Conservation (phyloP, 2,329 filamentous ascomycete species). For the Tolypocladium tundrense region DNA sequence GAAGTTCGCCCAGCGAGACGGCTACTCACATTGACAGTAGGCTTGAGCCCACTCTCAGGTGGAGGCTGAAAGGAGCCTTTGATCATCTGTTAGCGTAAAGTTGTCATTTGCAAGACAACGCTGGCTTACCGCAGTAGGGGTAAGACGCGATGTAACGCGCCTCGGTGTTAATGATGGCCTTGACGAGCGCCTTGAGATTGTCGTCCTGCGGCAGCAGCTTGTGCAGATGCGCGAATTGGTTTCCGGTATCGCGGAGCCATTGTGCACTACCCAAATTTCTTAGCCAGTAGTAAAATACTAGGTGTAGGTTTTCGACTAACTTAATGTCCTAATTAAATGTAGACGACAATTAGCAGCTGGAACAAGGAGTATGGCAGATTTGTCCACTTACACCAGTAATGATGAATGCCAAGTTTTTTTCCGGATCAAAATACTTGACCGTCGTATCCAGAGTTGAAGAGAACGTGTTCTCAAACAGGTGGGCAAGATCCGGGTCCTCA, state of each 20-base stretch:
- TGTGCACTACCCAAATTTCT: conserved; percentile 9
- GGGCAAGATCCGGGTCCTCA: conserved; percentile 54
- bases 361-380: too few species aligned
- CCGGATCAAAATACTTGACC: conserved; percentile 61
- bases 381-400: conserved; percentile 73
- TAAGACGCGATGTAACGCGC: conserved; percentile 55
- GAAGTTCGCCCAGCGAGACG: neutral
- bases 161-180: conserved; percentile 63
- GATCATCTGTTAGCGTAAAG: neutral
- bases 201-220: conserved; percentile 44
- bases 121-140: conserved; percentile 55
- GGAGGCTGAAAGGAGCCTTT: conserved; percentile 79
- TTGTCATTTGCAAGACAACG: too few species aligned
- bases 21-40: conserved; percentile 11
- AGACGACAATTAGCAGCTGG: neutral
- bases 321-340: conserved; percentile 12
- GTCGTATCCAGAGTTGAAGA: conserved; percentile 78
- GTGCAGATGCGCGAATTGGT: conserved; percentile 61
- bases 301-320: conserved; percentile 4
- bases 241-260: conserved; percentile 78
- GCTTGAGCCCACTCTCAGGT: conserved; percentile 48
- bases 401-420: conserved; percentile 61
- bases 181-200: conserved; percentile 56
- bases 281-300: neutral
- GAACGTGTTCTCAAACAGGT: conserved; percentile 75